Conservation (phyloP, 2,329 filamentous ascomycete genomes). For the Talaromyces sp. region DNA sequence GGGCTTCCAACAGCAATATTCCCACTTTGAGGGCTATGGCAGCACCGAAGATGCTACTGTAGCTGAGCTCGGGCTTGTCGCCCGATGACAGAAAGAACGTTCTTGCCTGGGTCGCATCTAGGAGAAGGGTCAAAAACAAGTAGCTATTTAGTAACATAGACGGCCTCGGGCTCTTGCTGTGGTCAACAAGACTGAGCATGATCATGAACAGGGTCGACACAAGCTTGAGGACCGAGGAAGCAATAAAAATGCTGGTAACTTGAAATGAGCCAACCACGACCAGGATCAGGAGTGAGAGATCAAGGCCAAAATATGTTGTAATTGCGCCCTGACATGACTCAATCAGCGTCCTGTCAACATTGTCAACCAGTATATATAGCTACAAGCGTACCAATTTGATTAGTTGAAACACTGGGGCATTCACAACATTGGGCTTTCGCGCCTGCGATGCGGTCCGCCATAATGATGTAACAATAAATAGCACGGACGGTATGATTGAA, state of each 20-base stretch:
- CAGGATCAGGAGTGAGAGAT: slow-evolving; percentile 26
- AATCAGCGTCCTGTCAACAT: background rate
- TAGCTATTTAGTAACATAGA: slow-evolving; percentile 32
- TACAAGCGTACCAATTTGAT: slow-evolving; percentile 22
- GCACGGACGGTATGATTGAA: slow-evolving; percentile 31
- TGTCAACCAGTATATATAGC: background rate
- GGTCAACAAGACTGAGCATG: slow-evolving; percentile 1
- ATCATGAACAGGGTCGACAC: slow-evolving; percentile 18
- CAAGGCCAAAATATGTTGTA: background rate
- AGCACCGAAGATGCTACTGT: slow-evolving; percentile 37
- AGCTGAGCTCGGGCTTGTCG: slow-evolving; percentile 18
- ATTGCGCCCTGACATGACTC: background rate
- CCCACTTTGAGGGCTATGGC: slow-evolving; percentile 36
- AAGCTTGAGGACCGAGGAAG: slow-evolving; percentile 25
- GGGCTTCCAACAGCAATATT: slow-evolving; percentile 38
- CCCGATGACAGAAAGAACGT: slow-evolving; percentile 32
- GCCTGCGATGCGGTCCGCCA: slow-evolving; percentile 25
- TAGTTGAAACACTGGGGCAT: slow-evolving; percentile 24
- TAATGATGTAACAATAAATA: slow-evolving; percentile 24
- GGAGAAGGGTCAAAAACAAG: slow-evolving; percentile 35
- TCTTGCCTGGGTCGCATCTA: slow-evolving; percentile 38
- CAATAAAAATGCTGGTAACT: slow-evolving; percentile 26
- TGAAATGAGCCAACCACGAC: slow-evolving; percentile 11
- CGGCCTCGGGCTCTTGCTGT: slow-evolving; percentile 21
- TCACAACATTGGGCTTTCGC: slow-evolving; percentile 28